A percentile compares a stretch with the other conserved stretches of the same genome.
phyloP scores from a whole-genome alignment of 2,329 filamentous ascomycete species.

The Laburnicola sp. region DNA sequence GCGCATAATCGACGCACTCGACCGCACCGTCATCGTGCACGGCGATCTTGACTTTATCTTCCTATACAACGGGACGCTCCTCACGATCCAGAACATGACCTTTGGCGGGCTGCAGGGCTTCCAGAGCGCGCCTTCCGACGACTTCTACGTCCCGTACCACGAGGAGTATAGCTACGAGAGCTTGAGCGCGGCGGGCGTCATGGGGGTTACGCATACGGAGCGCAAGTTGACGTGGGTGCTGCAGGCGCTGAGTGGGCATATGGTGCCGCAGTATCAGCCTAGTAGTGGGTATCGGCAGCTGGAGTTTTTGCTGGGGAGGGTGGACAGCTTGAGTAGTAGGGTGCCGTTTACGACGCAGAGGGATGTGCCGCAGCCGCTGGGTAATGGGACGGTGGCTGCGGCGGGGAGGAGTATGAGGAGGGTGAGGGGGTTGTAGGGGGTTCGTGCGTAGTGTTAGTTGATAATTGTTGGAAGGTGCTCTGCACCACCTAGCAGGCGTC shows the following conservation, averaged over 20 bases:
- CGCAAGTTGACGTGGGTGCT: constrained; percentile 45
- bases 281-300: no score
- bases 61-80: constrained; percentile 76
- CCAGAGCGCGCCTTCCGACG: constrained; percentile 10
- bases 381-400: no score
- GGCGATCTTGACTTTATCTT: constrained; percentile 72
- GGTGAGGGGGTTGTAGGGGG: no score
- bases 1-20: constrained; percentile 80
- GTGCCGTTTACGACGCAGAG: no score
- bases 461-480: no score
- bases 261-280: constrained; percentile 11
- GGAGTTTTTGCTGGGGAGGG: no score
- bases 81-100: constrained; percentile 26
- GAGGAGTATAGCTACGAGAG: constrained; percentile 13
- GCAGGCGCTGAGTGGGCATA: constrained; percentile 42
- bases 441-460: no score
- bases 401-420: no score
- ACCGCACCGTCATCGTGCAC: constrained; percentile 74
- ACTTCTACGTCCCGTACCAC: constrained; percentile 15
- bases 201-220: constrained; percentile 41
- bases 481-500: no score
- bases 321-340: no score
- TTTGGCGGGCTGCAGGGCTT: constrained; percentile 20
- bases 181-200: constrained; percentile 12
- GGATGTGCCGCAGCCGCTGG: no score